Base-by-base conservation (phyloP, 805 yeast genomes). In the Lipomyces sp. region DNA sequence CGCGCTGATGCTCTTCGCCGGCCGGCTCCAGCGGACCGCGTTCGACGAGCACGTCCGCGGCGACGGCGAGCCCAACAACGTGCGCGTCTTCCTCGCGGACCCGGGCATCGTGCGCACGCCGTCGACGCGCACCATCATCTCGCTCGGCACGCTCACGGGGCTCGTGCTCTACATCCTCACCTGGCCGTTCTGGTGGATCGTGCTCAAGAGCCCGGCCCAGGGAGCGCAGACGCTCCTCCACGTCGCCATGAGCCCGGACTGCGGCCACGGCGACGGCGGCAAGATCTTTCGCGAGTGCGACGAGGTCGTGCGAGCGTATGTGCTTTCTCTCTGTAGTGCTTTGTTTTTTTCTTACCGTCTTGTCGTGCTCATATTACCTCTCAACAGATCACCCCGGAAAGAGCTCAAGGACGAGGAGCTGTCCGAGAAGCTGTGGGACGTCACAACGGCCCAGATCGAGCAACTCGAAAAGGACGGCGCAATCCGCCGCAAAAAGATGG, bases 91-190 rank as follows among this genome's bases (percentile, higher is more conserved):
- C 51, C 63, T 88, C 47, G 93, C 86, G 4, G 93, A 93, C 63
- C 98, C 99, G 0, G 98, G 98, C 1, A 61, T 90, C 32, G 86
- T 87, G 84, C 77, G 98, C 59, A 81, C 95, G 1, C 86, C 95
- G 2, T 80, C 95, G 23, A 82, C 91, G 35, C 80, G 93, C 59
- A 76, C 96, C 49, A 79, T 83, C 32, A 51, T 88, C 4, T 80
- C 93, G 18, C 76, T 86, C 69, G 97, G 98, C 0, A 73, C 86
- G 0, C 60, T 91, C 2, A 69, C 69, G 66, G 76, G 78, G 2
- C 68, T 85, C 32, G 54, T 89, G 3, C 8, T 87, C 0, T 82
- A 91, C 63, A 53, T 89, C 28, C 6, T 89, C 2, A 49, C 84
- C 38, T 86, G 83, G 71, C 98, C 98, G 8, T 44, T 93, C 0